Evolutionary conservation across 1,284 basidiomycete genomes (phyloP).

Genomic region (Amylostereum areolatum): DNA sequence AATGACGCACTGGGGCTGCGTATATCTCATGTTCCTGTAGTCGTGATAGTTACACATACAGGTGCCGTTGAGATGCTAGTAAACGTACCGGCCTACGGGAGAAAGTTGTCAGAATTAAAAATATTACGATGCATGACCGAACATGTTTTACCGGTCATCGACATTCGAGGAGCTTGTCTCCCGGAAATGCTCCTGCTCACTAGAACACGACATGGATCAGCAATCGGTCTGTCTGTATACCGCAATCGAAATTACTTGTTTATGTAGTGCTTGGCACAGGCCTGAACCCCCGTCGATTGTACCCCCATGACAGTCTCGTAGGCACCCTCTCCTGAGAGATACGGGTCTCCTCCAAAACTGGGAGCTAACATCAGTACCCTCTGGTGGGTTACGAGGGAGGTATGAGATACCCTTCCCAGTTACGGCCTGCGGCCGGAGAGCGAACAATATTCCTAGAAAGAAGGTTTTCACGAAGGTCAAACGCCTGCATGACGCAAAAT

Average conservation of each 20-base stretch:
- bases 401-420: conserved; percentile 69
- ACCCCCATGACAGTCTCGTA: conserved; percentile 54
- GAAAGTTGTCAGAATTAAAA: background rate
- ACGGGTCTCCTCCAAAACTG: conserved; percentile 56
- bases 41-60: background rate
- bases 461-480: conserved; percentile 2
- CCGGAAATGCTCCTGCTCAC: conserved; percentile 55
- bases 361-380: background rate
- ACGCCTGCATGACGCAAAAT: conserved; percentile 2
- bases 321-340: conserved; percentile 56
- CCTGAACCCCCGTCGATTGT: conserved; percentile 57
- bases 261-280: conserved; percentile 58
- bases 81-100: no score
- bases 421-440: conserved; percentile 60
- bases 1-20: conserved; percentile 35
- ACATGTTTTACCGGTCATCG: conserved; percentile 50
- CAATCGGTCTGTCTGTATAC: background rate
- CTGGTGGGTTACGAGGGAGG: conserved; percentile 32
- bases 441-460: conserved; percentile 47
- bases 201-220: conserved; percentile 6
- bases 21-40: conserved; percentile 52
- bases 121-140: background rate
- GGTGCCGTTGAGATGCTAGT: no score
- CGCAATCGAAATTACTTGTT: conserved; percentile 32
- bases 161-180: conserved; percentile 49